Conservation (phyloP, 2,329 filamentous ascomycete species). For the Pyricularia grisea region DNA sequence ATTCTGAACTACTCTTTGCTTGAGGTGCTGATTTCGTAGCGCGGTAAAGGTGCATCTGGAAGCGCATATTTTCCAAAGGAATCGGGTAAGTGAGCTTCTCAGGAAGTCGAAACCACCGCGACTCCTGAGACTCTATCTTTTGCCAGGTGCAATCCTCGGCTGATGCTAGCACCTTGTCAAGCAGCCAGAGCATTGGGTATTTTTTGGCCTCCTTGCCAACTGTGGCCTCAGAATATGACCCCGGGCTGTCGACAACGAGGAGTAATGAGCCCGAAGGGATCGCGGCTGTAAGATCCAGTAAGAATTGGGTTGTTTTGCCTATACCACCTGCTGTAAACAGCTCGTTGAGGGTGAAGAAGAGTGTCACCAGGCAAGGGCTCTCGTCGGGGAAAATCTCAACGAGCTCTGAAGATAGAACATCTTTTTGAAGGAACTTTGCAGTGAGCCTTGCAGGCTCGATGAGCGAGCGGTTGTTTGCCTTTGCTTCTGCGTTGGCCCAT, state of each 20-base stretch:
- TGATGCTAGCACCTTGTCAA: slow-evolving; percentile 65
- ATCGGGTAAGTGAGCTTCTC: slow-evolving; percentile 68
- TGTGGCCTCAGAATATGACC: slow-evolving; percentile 78
- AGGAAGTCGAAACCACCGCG: slow-evolving; percentile 73
- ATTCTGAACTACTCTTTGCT: background rate
- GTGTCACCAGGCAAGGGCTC: slow-evolving; percentile 50
- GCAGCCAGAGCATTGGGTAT: slow-evolving; percentile 90
- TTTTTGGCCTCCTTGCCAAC: slow-evolving; percentile 53
- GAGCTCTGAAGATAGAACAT: slow-evolving; percentile 18
- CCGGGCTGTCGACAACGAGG: slow-evolving; percentile 85
- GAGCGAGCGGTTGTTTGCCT: slow-evolving; percentile 35
- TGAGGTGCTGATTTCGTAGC: slow-evolving; percentile 7
- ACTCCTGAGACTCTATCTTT: slow-evolving; percentile 66
- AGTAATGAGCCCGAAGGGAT: slow-evolving; percentile 55
- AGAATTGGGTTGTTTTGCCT: slow-evolving; percentile 64
- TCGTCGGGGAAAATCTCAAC: slow-evolving; percentile 26
- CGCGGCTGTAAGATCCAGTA: slow-evolving; percentile 56
- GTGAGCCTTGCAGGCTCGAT: slow-evolving; percentile 27
- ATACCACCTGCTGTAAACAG: slow-evolving; percentile 72
- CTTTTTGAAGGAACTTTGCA: slow-evolving; percentile 33
- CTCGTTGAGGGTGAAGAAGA: slow-evolving; percentile 94
- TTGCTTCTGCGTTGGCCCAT: slow-evolving; percentile 39
- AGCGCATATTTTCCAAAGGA: slow-evolving; percentile 86
- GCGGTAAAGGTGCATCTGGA: slow-evolving; percentile 78
- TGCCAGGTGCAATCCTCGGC: slow-evolving; percentile 50